Evolutionary conservation across 177 flowering plant species (phyloP).

Genomic region (Telopea speciosissima): DNA sequence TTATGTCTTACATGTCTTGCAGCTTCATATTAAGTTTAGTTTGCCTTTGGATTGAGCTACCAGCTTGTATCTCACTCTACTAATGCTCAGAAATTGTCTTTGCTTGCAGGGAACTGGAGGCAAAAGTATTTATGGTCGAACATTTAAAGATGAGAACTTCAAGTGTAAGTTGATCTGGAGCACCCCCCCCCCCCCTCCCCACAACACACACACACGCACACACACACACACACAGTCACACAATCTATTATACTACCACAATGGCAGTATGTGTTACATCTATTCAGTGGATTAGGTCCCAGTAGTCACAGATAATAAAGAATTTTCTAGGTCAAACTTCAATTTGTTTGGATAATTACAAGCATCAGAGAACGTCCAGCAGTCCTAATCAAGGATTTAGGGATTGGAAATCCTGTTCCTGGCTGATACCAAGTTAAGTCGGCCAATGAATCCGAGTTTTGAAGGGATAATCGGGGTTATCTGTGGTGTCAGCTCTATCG

Average conservation of each 20-base stretch:
- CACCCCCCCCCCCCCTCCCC: no score
- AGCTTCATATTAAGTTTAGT: no score
- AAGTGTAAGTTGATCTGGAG: slow-evolving; percentile 50
- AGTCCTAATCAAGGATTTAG: background rate
- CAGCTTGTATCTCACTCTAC: background rate
- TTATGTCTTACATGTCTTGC: no score
- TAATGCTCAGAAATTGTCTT: slow-evolving; percentile 1
- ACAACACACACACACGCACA: no score
- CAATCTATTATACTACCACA: background rate
- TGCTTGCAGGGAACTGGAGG: slow-evolving; percentile 95
- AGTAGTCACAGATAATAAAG: background rate
- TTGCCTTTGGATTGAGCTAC: background rate
- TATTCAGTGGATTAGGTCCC: background rate
- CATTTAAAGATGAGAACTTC: slow-evolving; percentile 96
- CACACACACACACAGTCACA: no score
- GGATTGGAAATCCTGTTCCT: no score
- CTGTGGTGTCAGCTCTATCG: no score
- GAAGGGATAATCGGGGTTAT: no score
- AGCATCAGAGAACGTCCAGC: background rate
- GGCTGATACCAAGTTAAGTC: background rate
- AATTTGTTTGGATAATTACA: background rate
- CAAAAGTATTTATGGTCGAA: slow-evolving; percentile 96
- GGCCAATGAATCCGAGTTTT: background rate
- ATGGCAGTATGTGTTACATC: background rate
- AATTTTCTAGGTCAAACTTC: background rate